Percentiles rank a stretch among this genome's conserved stretches.
phyloP scores from a whole-genome alignment of 768 basidiomycete genomes.

The Lentinula sp. region DNA sequence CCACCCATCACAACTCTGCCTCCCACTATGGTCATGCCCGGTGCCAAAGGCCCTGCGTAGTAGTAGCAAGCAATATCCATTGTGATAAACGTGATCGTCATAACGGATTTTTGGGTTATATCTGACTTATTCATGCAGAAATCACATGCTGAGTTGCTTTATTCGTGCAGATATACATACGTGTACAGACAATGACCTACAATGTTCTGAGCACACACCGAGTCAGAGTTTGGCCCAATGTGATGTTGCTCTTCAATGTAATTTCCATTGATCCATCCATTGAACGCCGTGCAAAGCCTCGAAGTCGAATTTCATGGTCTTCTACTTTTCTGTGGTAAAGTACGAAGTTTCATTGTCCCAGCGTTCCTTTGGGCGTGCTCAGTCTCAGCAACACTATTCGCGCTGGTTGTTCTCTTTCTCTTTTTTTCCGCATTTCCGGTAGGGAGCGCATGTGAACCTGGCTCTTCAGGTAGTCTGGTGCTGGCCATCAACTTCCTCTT shows the following conservation, averaged over 20 bases:
- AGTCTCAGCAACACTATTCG: background rate
- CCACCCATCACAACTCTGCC: constrained; percentile 87
- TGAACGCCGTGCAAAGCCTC: too few relatives aligned
- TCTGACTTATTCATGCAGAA: too few relatives aligned
- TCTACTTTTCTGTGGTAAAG: too few relatives aligned
- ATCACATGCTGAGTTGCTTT: too few relatives aligned
- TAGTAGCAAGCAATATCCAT: background rate
- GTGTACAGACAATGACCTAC: too few relatives aligned
- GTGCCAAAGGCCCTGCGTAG: background rate
- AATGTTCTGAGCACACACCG: too few relatives aligned
- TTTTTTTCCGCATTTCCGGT: too few relatives aligned
- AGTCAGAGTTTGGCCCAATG: background rate
- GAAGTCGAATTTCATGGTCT: too few relatives aligned
- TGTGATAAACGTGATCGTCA: background rate
- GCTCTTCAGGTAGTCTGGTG: background rate
- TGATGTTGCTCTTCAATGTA: background rate
- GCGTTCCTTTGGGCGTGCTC: too few relatives aligned
- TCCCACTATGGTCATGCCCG: constrained; percentile 80
- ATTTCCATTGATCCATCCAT: too few relatives aligned
- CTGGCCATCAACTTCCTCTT: background rate
- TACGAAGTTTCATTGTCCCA: too few relatives aligned
- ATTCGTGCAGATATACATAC: too few relatives aligned
- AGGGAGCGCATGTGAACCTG: background rate
- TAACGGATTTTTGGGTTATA: background rate
- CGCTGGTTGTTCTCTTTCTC: background rate